Conservation (phyloP, 305 asterid species). For the Fraxinus angustifolia region DNA sequence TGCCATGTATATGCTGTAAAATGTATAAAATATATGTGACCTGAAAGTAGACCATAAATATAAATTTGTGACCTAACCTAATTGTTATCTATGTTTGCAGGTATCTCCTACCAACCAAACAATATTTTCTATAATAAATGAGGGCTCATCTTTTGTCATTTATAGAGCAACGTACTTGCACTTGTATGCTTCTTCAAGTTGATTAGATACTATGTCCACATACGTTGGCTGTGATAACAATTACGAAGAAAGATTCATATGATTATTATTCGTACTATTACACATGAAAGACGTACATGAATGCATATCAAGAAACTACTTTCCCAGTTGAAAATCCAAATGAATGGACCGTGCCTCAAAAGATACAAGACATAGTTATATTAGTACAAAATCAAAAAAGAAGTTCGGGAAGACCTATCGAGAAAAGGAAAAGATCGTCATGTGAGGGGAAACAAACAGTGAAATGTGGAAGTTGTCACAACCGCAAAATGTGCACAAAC, state of each 20-base stretch:
- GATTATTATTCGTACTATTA: background rate
- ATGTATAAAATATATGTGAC: background rate
- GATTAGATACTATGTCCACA: background rate
- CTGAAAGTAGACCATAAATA: no score
- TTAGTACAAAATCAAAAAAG: background rate
- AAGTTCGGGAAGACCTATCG: background rate
- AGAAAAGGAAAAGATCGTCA: no score
- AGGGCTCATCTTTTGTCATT: background rate
- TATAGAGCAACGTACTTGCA: background rate
- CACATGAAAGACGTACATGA: background rate
- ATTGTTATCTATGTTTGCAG: background rate
- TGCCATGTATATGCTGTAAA: background rate
- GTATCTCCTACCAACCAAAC: background rate
- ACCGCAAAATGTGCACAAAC: background rate
- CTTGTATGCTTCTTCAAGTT: background rate
- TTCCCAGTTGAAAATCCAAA: background rate
- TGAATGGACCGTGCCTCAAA: no score
- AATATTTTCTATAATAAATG: background rate
- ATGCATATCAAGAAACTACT: no score
- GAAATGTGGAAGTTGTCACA: background rate
- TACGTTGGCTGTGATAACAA: background rate
- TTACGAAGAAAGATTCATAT: background rate
- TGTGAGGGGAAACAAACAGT: background rate
- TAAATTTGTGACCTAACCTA: no score
- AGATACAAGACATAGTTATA: no score